A percentile compares a stretch with the other conserved stretches of the same genome.
Conservation (phyloP, 345 rosid genomes). For the Pseudoturritis turrita region DNA sequence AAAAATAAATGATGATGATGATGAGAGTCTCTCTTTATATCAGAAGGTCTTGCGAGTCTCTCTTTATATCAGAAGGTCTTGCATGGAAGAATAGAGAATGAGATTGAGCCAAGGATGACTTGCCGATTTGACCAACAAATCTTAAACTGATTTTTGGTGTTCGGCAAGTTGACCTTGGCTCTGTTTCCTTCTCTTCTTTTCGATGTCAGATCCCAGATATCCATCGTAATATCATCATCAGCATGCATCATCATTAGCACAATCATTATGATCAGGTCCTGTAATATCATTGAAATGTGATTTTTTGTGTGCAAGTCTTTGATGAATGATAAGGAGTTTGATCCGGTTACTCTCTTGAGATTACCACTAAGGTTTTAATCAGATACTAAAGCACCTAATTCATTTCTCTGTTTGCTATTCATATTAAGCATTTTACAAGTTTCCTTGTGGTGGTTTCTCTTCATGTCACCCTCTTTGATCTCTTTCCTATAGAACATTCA, state of each 20-base stretch:
- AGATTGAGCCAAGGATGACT: slow-evolving; percentile 36
- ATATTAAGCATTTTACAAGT: too few relatives aligned
- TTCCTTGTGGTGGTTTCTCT: background rate
- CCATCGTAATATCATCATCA: background rate
- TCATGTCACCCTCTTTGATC: background rate
- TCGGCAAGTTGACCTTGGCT: slow-evolving; percentile 33
- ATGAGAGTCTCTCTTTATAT: too few relatives aligned
- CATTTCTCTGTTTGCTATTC: too few relatives aligned
- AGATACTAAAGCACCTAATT: too few relatives aligned
- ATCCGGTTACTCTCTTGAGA: too few relatives aligned
- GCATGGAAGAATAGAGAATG: slow-evolving; percentile 26
- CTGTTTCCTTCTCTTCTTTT: slow-evolving; percentile 30
- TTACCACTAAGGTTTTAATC: too few relatives aligned
- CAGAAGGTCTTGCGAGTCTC: slow-evolving; percentile 18
- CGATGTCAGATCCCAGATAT: slow-evolving; percentile 6
- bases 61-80: background rate
- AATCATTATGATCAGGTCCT: too few relatives aligned
- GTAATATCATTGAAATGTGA: too few relatives aligned
- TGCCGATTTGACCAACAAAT: slow-evolving; percentile 12
- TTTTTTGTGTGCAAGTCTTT: too few relatives aligned
- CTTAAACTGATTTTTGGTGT: background rate
- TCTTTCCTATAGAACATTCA: background rate
- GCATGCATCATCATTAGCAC: background rate
- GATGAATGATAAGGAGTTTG: too few relatives aligned
- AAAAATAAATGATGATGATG: background rate